Base-by-base conservation (phyloP, 2,329 filamentous ascomycete species). In the Colletotrichum limetticola region DNA sequence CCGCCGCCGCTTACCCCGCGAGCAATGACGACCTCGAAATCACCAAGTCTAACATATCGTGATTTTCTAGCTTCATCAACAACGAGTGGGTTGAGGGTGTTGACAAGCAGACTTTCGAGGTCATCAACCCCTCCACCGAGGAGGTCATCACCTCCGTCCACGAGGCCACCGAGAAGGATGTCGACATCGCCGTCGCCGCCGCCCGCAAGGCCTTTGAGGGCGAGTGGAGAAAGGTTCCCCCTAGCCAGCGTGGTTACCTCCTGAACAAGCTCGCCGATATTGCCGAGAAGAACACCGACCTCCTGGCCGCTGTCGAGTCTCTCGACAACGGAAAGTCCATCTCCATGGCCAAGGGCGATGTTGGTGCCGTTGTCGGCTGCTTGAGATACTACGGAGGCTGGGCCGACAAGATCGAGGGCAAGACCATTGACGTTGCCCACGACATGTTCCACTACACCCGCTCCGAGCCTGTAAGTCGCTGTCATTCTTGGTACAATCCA, bases 401-500 rank as follows among this genome's bases (percentile, higher is more conserved):
- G 92, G 94, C 95, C 79, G 95, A 98, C 88, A 98, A 97, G 91
- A 92, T 97, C 76, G 89, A 92, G 83, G 95, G 95, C 83, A 95
- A 95, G 88, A 94, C 95, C 69, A 91, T 97, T 76, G 94, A 97
- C 79, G 93, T 94, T 77, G 86, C 89, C 79, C 89, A 90, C 71
- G 92, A 94, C 76, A 94, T 92, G 83, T 95, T 97, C 86, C 92
- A 94, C 86, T 97, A 97, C 86, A 95, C 94, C 76, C 87, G 90
- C 79, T 90, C 91, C 77, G 94, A 97, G 88, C 94, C 95, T 11
- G 86, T 90, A 81, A 78, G 87, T 83, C 1, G 1, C 32, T 4
- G 19, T 9, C 49, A 26, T 9, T 56, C 3, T 19, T 4, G 3
- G 12, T 30, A 6, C 6, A 11, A 12, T 7, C 2, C 6, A 7